Percentiles rank a stretch among this genome's conserved stretches.
phyloP scores from a whole-genome alignment of 768 basidiomycete species.

The Cyclocybe cylindracea region DNA sequence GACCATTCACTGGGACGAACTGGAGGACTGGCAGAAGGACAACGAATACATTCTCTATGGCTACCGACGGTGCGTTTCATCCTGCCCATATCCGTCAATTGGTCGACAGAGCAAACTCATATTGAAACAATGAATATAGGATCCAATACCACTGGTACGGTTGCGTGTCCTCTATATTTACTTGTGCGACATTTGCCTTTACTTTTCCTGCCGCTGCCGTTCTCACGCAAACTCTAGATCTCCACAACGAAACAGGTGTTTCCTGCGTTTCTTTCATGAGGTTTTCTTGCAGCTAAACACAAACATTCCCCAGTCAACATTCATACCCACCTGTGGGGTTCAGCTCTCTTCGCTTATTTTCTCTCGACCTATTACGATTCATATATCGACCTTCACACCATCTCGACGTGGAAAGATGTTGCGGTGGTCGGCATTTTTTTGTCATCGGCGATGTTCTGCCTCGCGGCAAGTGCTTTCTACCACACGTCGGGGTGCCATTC shows the following conservation, averaged over 20 bases:
- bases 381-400: slow-evolving; percentile 51
- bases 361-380: slow-evolving; percentile 52
- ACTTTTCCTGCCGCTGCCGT: slow-evolving; percentile 12
- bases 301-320: slow-evolving; percentile 67
- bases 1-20: slow-evolving; percentile 52
- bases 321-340: slow-evolving; percentile 77
- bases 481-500: slow-evolving; percentile 80
- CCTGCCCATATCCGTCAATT: not conserved
- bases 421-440: slow-evolving; percentile 68
- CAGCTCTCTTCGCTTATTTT: slow-evolving; percentile 59
- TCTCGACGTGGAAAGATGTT: slow-evolving; percentile 61
- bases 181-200: slow-evolving; percentile 47
- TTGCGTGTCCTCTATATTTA: slow-evolving; percentile 63
- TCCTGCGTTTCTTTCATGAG: slow-evolving; percentile 2
- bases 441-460: slow-evolving; percentile 69
- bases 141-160: slow-evolving; percentile 62
- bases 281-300: slow-evolving; percentile 13
- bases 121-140: slow-evolving; percentile 31
- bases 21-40: slow-evolving; percentile 71
- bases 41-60: slow-evolving; percentile 74
- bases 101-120: not conserved
- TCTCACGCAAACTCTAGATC: slow-evolving; percentile 42
- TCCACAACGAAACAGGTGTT: slow-evolving; percentile 79
- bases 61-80: slow-evolving; percentile 58
- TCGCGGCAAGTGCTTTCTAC: slow-evolving; percentile 69